Evolutionary conservation across 495 filamentous ascomycete genomes (phyloP).

Genomic region (Penicillium canariense): DNA sequence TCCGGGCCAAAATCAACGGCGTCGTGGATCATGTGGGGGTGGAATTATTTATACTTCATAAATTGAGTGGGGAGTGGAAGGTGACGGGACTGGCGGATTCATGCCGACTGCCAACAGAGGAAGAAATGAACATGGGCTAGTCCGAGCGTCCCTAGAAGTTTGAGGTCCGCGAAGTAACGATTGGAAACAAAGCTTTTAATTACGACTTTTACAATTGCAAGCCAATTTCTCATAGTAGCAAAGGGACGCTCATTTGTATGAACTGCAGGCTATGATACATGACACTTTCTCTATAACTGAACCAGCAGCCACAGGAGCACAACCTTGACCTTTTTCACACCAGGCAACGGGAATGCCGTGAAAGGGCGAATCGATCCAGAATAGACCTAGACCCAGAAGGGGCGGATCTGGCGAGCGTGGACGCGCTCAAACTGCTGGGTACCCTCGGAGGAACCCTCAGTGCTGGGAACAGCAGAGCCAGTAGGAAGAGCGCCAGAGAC

Average conservation of each 20-base stretch:
- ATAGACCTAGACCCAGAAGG: conserved; percentile 16
- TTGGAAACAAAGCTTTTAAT: neutral
- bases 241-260: conserved; percentile 1
- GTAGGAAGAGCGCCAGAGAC: conserved; percentile 3
- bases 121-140: conserved; percentile 33
- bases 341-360: conserved; percentile 8
- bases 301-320: conserved; percentile 21
- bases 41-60: conserved; percentile 40
- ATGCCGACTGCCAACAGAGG: conserved; percentile 35
- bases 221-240: neutral
- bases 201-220: neutral
- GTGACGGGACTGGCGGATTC: conserved; percentile 43
- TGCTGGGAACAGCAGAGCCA: conserved; percentile 2
- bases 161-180: neutral
- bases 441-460: neutral
- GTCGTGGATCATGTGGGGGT: conserved; percentile 42
- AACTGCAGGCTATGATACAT: conserved; percentile 4
- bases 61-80: conserved; percentile 38
- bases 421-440: conserved; percentile 19
- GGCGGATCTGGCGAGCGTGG: conserved; percentile 32
- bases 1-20: conserved; percentile 39
- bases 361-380: conserved; percentile 11
- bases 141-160: neutral
- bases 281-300: conserved; percentile 14
- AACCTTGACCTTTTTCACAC: conserved; percentile 16